Base-by-base conservation (phyloP, 345 rosid genomes). In the Pistacia vera region DNA sequence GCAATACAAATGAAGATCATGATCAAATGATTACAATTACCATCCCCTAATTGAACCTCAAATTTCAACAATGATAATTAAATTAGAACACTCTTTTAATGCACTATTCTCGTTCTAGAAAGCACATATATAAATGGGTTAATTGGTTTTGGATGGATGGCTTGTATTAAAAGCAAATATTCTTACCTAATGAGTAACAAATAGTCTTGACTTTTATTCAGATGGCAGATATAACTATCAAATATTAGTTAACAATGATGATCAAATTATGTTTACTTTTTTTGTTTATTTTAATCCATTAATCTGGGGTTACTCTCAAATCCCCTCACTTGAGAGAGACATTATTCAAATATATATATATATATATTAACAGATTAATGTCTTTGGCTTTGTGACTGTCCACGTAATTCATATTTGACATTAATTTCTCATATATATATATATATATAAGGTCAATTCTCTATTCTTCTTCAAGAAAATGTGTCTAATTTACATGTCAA, bases 171-270 rank as follows among this genome's bases (percentile, higher is more conserved):
- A 46, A 67, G 77, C 35, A 68, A 77, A 46, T 51, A 28, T 48
- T 63, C 82, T 64, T 57, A 83, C 85, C 87, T 83, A 86, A 81
- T 75, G n/a, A 61, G 76, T 80, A 85, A 83, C 86, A 81, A 81
- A 79, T 77, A 79, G 65, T 65, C 76, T 85, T 81, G 89, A 83
- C 85, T 78, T 80, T 68, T 70, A 28, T 36, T 18, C 66, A 59
- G 36, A 18, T 18, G 78, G 54, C n/a, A 75, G 59, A 61, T 68
- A 41, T 59, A 76, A 66, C 46, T 7, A 41, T 41, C 46, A 41
- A 41, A 5, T 72, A 57, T 65, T 79, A 63, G 79, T 70, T 80
- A 66, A 75, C 60, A 78, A 76, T 63, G 60, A 70, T 2, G 57
- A 54, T 63, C 60, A 28, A 58, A 68, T 70, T 55, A 44, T 8